Base-by-base conservation (phyloP, 2,329 filamentous ascomycete species). In the Ophiostoma ulmi region DNA sequence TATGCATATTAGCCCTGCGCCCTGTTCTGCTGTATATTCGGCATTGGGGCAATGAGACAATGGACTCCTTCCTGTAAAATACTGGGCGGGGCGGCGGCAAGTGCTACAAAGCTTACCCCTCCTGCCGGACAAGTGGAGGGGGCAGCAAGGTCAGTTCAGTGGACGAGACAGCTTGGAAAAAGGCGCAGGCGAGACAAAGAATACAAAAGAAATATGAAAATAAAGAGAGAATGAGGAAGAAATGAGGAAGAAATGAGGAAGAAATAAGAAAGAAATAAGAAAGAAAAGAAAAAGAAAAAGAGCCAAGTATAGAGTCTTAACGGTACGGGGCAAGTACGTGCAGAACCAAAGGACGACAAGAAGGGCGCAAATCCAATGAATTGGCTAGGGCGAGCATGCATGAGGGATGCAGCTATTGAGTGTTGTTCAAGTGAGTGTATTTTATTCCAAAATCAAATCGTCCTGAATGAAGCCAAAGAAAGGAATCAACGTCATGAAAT, bases 101-200 rank as follows among this genome's bases (percentile, higher is more conserved):
- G 52, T 58, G 52, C 52, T 58, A 58, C 52, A 26, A 22, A 36
- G 31, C 26, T 31, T 64, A 64, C 61, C 61, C 61, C 61, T 64
- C 61, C 13, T 38, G 26, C 61, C 61, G 61, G 61, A 64, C 61
- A 64, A 38, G 41, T 38, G 36, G 35, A n/a, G 31, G 31, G 22
- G 52, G 52, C 52, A 58, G 52, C 52, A 58, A 58, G 52, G 31
- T 31, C 31, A 31, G 52, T 58, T 26, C 52, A 26, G 22, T 26
- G n/a, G 52, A 58, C 52, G 52, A 58, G 52, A 58, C 52, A 58
- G 52, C 52, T 58, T 31, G 52, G n/a, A 63, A 35, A 61, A 63
- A 63, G 58, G 26, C 58, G 58, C 26, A 63, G 22, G 58, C 58
- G 26, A 63, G 58, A 63, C 58, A 63, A 63, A 20, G 58, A 31